phyloP scores from a whole-genome alignment of 2,329 filamentous ascomycete species.

The Colletotrichum tofieldiae region DNA sequence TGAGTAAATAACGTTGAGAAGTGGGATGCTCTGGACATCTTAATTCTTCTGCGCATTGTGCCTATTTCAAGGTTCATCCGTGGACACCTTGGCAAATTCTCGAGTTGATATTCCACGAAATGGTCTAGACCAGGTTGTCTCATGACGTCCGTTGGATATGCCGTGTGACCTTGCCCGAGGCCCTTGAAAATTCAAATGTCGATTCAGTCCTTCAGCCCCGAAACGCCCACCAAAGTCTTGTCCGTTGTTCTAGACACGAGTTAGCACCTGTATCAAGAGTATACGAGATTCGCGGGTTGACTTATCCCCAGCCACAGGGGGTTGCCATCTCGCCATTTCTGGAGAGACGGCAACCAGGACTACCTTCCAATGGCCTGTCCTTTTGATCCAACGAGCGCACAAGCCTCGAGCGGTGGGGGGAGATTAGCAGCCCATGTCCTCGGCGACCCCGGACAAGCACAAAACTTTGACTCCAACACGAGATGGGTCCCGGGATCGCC shows the following conservation, averaged over 20 bases:
- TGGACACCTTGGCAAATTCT: not conserved
- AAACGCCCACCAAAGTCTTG: not conserved
- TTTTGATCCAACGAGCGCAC: constrained; percentile 43
- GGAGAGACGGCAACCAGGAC: constrained; percentile 66
- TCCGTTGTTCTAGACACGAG: constrained; percentile 30
- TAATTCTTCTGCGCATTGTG: constrained; percentile 4
- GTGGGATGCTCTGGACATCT: not conserved
- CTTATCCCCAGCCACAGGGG: constrained; percentile 67
- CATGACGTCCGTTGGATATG: not conserved
- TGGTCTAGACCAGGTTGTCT: constrained; percentile 21
- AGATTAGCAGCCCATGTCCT: constrained; percentile 25
- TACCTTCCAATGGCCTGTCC: constrained; percentile 58
- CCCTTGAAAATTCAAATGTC: not conserved
- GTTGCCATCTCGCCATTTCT: constrained; percentile 67
- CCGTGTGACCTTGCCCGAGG: not conserved
- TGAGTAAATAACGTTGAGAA: not conserved
- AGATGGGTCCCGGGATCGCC: constrained; percentile 82
- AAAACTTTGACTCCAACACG: constrained; percentile 94
- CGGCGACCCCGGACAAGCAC: constrained; percentile 80
- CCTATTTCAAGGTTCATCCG: constrained; percentile 31
- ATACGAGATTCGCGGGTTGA: constrained; percentile 47
- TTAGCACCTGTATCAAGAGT: constrained; percentile 46
- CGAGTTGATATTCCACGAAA: constrained; percentile 3
- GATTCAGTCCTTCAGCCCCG: constrained; percentile 4
- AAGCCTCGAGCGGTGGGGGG: not conserved